A percentile compares a stretch with the other conserved stretches of the same genome.
These are phyloP conservation scores for Mucor mucedo DNA, from an alignment of 371 early-diverging fungal genomes.

Conservation along the genomic window DNA sequence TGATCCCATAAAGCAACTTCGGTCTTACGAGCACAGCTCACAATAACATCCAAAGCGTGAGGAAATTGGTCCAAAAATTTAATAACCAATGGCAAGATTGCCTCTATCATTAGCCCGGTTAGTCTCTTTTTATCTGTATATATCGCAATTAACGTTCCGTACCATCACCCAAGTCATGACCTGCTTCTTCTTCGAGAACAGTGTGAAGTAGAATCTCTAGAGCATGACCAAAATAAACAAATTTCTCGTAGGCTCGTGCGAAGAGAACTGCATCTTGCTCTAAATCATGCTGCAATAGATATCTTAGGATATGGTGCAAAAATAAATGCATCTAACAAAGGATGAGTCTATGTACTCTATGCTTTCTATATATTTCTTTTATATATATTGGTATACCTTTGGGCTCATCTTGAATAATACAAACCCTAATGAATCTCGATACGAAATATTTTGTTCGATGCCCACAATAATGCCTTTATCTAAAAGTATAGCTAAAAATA, in stretches of 20 bases:
- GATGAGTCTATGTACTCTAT: background rate
- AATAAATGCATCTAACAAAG: constrained; percentile 74
- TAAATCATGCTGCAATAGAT: constrained; percentile 57
- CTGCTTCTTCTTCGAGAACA: constrained; percentile 82
- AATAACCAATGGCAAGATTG: constrained; percentile 72
- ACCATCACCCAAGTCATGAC: constrained; percentile 40
- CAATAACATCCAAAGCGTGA: constrained; percentile 80
- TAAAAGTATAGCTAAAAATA: constrained; percentile 67
- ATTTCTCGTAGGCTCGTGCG: constrained; percentile 67
- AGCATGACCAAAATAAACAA: constrained; percentile 84
- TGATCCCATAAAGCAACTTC: constrained; percentile 91
- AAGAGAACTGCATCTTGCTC: constrained; percentile 68
- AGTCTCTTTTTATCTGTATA: constrained; percentile 2
- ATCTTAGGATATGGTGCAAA: constrained; percentile 71
- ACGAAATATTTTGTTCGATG: constrained; percentile 70
- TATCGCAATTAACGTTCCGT: background rate
- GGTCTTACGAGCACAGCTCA: constrained; percentile 88
- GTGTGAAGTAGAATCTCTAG: constrained; percentile 86
- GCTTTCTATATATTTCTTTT: background rate
- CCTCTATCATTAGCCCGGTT: constrained; percentile 36
- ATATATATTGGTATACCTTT: constrained; percentile 55
- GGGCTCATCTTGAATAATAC: constrained; percentile 71
- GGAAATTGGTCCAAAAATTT: constrained; percentile 78
- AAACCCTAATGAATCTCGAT: constrained; percentile 59
- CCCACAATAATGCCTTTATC: constrained; percentile 82